phyloP scores from a whole-genome alignment of 2,329 filamentous ascomycete species.

The Bertia moriformis region DNA sequence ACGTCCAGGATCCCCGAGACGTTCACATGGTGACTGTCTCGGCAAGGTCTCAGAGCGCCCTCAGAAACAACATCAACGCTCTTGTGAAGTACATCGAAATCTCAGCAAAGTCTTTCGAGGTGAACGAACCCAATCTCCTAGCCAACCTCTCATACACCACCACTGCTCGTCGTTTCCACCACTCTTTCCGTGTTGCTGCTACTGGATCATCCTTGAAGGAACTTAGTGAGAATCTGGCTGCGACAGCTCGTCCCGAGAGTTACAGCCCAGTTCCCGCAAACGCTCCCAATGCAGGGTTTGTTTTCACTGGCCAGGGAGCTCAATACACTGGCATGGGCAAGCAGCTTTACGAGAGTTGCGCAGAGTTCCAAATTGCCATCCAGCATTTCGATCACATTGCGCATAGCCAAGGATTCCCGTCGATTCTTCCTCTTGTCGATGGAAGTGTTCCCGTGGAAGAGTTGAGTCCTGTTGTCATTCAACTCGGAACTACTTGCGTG shows the following conservation, averaged over 20 bases:
- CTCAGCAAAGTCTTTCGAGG: slow-evolving; percentile 13
- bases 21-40: slow-evolving; percentile 28
- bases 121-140: slow-evolving; percentile 7
- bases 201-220: slow-evolving; percentile 1
- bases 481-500: slow-evolving; percentile 15
- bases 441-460: slow-evolving; percentile 7
- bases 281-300: slow-evolving; percentile 6
- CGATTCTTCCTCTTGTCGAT: slow-evolving; percentile 22
- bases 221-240: background rate
- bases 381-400: slow-evolving; percentile 9
- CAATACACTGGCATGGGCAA: slow-evolving; percentile 12
- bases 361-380: slow-evolving; percentile 9
- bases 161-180: slow-evolving; percentile 26
- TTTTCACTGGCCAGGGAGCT: slow-evolving; percentile 14
- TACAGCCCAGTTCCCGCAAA: background rate
- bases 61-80: slow-evolving; percentile 20
- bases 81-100: slow-evolving; percentile 19
- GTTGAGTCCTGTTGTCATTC: slow-evolving; percentile 10
- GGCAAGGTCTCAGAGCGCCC: slow-evolving; percentile 10
- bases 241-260: background rate
- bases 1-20: slow-evolving; percentile 12
- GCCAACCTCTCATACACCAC: slow-evolving; percentile 30
- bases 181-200: slow-evolving; percentile 13
- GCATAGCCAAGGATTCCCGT: slow-evolving; percentile 10
- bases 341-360: slow-evolving; percentile 8